Conservation (phyloP, 331 rosid species). For the Phaseolus coccineus region DNA sequence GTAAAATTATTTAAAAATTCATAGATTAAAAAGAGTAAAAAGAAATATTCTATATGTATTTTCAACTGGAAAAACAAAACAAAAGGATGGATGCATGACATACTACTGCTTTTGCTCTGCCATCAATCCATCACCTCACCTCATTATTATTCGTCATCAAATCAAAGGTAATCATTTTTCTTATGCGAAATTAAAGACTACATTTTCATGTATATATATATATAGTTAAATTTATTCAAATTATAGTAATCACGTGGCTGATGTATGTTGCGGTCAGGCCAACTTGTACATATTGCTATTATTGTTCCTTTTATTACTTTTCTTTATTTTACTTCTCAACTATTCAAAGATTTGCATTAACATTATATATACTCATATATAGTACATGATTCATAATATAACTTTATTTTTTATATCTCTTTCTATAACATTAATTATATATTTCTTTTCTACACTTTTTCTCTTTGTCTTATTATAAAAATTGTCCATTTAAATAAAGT, state of each 20-base stretch:
- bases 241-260: slow-evolving; percentile 46
- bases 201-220: slow-evolving; percentile 7
- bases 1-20: too few relatives aligned
- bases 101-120: background rate
- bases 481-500: too few relatives aligned
- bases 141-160: slow-evolving; percentile 35
- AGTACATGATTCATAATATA: too few relatives aligned
- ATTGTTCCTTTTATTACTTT: background rate
- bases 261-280: slow-evolving; percentile 37
- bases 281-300: slow-evolving; percentile 12
- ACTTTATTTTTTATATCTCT: too few relatives aligned
- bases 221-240: slow-evolving; percentile 4
- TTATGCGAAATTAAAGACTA: slow-evolving; percentile 3
- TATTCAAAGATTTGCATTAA: background rate
- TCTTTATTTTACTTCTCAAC: slow-evolving; percentile 9
- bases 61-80: background rate
- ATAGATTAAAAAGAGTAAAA: too few relatives aligned
- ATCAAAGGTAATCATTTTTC: slow-evolving; percentile 8
- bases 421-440: too few relatives aligned
- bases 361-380: too few relatives aligned
- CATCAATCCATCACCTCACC: slow-evolving; percentile 1
- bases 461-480: background rate
- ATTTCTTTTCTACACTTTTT: too few relatives aligned
- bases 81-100: background rate
- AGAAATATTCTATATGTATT: too few relatives aligned